A percentile compares a stretch with the other conserved stretches of the same genome.
phyloP scores from a whole-genome alignment of 345 rosid species.

The Mercurialis annua region DNA sequence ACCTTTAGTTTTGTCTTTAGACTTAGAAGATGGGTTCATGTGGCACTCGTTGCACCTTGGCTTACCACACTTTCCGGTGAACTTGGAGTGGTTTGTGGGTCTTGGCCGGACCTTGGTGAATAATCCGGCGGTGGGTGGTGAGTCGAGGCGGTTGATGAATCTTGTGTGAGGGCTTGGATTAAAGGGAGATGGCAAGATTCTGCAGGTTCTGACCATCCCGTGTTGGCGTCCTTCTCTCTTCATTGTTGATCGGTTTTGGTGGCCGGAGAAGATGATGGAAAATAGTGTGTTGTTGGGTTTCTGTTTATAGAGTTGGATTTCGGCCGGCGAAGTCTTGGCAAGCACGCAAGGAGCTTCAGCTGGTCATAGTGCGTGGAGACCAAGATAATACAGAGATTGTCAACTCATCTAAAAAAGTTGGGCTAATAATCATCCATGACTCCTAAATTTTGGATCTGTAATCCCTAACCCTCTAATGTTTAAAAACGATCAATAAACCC shows the following conservation, averaged over 20 bases:
- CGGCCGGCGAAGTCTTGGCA: too few relatives aligned
- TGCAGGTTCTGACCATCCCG: slow-evolving; percentile 54
- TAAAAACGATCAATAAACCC: too few relatives aligned
- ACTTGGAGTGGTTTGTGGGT: slow-evolving; percentile 71
- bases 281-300: neutral
- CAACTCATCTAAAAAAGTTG: too few relatives aligned
- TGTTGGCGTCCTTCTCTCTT: slow-evolving; percentile 69
- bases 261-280: neutral
- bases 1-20: slow-evolving; percentile 60
- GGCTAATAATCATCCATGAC: too few relatives aligned
- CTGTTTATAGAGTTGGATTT: too few relatives aligned
- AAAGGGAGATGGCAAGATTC: slow-evolving; percentile 45
- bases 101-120: slow-evolving; percentile 38
- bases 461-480: too few relatives aligned
- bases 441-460: too few relatives aligned
- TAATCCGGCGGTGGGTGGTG: slow-evolving; percentile 39
- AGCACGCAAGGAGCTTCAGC: slow-evolving; percentile 23
- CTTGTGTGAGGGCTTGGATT: slow-evolving; percentile 36
- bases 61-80: slow-evolving; percentile 54
- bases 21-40: slow-evolving; percentile 42
- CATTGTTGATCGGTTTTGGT: slow-evolving; percentile 34
- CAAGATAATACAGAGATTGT: slow-evolving; percentile 18
- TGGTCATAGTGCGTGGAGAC: slow-evolving; percentile 20
- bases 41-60: slow-evolving; percentile 43
- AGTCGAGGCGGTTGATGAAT: slow-evolving; percentile 32